Evolutionary conservation across 345 rosid species (phyloP), one percentile per base, ranked within the genome.

Genomic region (Angophora floribunda): DNA sequence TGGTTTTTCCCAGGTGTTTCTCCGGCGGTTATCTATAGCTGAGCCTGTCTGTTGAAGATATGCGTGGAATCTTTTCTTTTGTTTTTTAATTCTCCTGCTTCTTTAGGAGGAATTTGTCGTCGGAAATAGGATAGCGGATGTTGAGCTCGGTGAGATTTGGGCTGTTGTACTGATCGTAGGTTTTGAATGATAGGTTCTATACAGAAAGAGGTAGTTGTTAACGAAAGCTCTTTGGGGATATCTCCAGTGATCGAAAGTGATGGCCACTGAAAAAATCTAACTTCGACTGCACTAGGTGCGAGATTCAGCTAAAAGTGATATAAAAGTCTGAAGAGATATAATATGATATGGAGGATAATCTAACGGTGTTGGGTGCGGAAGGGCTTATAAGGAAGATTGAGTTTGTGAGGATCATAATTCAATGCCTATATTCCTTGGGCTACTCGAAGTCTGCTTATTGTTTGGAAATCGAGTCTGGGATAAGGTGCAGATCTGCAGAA

Each of bases 361-460:
- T 41, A 21, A 88, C 84, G 45, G 13, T 88, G 51, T 87, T 96
- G 88, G 98, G 98, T 17, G 85, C 96, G 2, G 95, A 93, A 90
- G 98, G 97, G 50, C 88, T 96, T 9, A 88, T 96, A 85, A 94
- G 90, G 88, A 92, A 91, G 89, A 92, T 92, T 52, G 99, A 97
- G 89, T 94, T 97, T 53, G 84, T 96, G 9, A 92, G 98, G 89
- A 89, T 96, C 85, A 88, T 97, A 45, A 89, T 97, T 85, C 98
- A 96, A 80, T 93, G 95, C 87, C 94, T 97, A 53, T 93, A 95
- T 92, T 92, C 99, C 0, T 91, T 96, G 88, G 99, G 99, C 21
- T 96, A 91, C 90, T 92, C 91, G 47, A 94, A 88, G 67, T 95
- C 98, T 19, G 99, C 96, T 88, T 93, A 94, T 59, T 92, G 93